phyloP scores from a whole-genome alignment of 306 rosid genomes.

The Canavalia ensiformis region DNA sequence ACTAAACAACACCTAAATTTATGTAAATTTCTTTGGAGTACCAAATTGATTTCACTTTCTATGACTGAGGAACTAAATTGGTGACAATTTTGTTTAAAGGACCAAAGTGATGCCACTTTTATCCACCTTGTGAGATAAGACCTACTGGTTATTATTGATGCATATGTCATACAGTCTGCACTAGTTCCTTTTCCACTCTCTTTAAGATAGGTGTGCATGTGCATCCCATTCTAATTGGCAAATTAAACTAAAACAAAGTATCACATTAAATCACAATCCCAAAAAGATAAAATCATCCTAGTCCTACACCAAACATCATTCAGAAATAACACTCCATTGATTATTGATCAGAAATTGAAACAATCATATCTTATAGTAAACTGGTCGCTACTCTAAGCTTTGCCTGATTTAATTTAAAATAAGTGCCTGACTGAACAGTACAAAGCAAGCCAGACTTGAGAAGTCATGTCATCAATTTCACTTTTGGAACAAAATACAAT shows the following conservation, averaged over 20 bases:
- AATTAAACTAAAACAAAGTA: constrained; percentile 18
- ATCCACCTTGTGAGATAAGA: not conserved
- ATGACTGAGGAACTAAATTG: constrained; percentile 3
- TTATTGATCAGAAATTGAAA: constrained; percentile 26
- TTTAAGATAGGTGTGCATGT: not conserved
- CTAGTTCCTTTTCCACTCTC: constrained; percentile 16
- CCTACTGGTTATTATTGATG: too few species aligned
- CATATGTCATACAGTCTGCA: too few species aligned
- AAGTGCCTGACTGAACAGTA: not conserved
- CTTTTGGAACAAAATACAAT: not conserved
- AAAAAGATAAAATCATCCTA: constrained; percentile 10
- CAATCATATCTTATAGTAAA: not conserved
- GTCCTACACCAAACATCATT: not conserved
- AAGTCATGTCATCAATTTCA: constrained; percentile 2
- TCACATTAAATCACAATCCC: constrained; percentile 5
- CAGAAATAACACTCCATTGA: constrained; percentile 3
- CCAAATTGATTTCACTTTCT: not conserved
- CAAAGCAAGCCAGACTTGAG: constrained; percentile 36
- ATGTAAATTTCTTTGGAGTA: not conserved
- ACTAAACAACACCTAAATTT: not conserved
- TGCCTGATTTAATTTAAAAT: constrained; percentile 30
- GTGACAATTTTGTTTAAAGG: not conserved
- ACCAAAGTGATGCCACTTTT: constrained; percentile 18
- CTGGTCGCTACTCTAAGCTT: constrained; percentile 12
- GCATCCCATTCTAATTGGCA: not conserved